These are phyloP conservation scores for Uncinocarpus reesii DNA, from an alignment of 2,329 filamentous ascomycete genomes.

Conservation along the genomic window DNA sequence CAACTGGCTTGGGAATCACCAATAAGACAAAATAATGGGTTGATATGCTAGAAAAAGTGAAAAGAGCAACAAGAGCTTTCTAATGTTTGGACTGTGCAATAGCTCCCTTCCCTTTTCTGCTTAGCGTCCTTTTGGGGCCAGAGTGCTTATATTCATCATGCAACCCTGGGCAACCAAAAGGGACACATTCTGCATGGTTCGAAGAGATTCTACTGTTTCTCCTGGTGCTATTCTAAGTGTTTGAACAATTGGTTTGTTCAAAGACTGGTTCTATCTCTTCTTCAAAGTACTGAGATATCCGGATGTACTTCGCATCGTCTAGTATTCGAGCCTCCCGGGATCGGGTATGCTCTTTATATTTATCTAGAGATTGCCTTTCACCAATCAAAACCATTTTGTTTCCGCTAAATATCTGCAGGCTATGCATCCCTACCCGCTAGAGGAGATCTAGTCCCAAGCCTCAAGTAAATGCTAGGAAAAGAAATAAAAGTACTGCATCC, in stretches of 20 bases:
- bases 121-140: constrained; percentile 9
- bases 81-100: constrained; percentile 1
- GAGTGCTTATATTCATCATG: constrained; percentile 5
- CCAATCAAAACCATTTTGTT: too few species aligned
- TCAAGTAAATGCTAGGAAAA: too few species aligned
- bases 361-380: too few species aligned
- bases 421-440: too few species aligned
- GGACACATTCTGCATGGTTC: not conserved
- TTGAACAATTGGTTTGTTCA: not conserved
- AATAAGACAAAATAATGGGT: not conserved
- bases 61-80: constrained; percentile 1
- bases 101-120: constrained; percentile 9
- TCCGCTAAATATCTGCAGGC: too few species aligned
- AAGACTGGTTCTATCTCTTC: not conserved
- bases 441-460: too few species aligned
- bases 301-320: not conserved
- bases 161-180: not conserved
- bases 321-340: not conserved
- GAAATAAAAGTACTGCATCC: too few species aligned
- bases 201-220: not conserved
- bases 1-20: not conserved
- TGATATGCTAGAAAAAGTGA: not conserved
- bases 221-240: not conserved
- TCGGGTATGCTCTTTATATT: too few species aligned
- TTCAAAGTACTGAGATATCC: not conserved